Base-by-base conservation (phyloP, 2,329 filamentous ascomycete genomes). In the Zasmidium citrigriseum region DNA sequence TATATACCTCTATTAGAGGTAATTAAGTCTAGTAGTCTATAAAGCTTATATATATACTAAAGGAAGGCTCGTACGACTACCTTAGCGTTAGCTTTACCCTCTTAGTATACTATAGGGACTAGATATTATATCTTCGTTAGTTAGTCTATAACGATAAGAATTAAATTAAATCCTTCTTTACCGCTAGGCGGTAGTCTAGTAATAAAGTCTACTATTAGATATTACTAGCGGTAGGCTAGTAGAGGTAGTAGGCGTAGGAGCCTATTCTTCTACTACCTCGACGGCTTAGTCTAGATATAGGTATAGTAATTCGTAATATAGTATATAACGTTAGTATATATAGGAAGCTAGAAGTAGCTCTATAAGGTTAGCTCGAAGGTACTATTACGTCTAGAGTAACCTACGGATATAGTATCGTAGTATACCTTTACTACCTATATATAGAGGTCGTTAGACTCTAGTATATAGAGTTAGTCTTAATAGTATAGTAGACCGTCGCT, bases 281-380 rank as follows among this genome's bases (percentile, higher is more conserved):
- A 10, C n/a, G 12, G 22, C 5, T 23, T 49, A n/a, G 25, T 25
- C 2, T 16, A 16, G 2, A 49, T 24, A 16, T 49, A 49, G 5
- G 21, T 49, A 49, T 49, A 49, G 46, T 49, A 49, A 22, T 49
- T 49, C 5, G 21, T 34, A 34, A 34, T 25, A 25, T 49, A 49
- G 23, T 16, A 16, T 11, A 14, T 25, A 24, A 25, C 23, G 11
- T 23, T 24, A 22, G 22, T 24, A 4, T n/a, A 14, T 49, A 49
- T 49, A 23, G 16, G 3, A 3, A 16, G 46, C 46, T 49, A 49
- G 46, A 23, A 49, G 22, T 24, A 49, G 2, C 5, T 23, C 4
- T n/a, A n/a, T 14, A 11, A 11, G 18, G 25, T 25, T 24, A 49
- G 5, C 2, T 49, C 16, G 16, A 49, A 25, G 18, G n/a, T 49